A percentile compares a stretch with the other conserved stretches of the same genome.
Conservation (phyloP, 352 stramenopile species). For the Globisporangium abappressorium region DNA sequence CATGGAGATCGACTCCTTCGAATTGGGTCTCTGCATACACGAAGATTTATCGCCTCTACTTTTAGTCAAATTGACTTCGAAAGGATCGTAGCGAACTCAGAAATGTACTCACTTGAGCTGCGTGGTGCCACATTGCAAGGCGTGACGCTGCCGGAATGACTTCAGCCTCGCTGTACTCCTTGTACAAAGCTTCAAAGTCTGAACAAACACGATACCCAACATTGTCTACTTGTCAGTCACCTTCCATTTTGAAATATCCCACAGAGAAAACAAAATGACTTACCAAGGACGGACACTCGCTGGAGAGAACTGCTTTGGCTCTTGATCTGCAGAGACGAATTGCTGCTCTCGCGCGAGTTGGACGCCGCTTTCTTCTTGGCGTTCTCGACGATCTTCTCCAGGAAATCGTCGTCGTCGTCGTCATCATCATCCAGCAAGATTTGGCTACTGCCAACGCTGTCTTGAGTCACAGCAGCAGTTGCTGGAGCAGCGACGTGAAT, state of each 20-base stretch:
- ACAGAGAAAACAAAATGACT: neutral
- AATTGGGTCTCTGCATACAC: constrained; percentile 10
- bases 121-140: constrained; percentile 54
- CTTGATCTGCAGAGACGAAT: constrained; percentile 60
- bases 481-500: constrained; percentile 7
- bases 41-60: neutral
- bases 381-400: constrained; percentile 61
- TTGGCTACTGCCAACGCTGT: constrained; percentile 9
- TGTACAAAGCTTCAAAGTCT: constrained; percentile 33
- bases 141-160: constrained; percentile 36
- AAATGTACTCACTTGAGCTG: constrained; percentile 30
- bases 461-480: neutral
- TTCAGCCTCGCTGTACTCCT: constrained; percentile 38
- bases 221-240: neutral
- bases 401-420: constrained; percentile 35
- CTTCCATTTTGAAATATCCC: neutral
- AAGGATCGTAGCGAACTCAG: neutral
- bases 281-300: constrained; percentile 17
- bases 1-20: constrained; percentile 57
- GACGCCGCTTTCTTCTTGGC: constrained; percentile 36
- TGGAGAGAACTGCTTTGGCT: constrained; percentile 39
- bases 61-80: neutral
- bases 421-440: constrained; percentile 41
- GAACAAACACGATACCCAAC: neutral
- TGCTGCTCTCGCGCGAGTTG: constrained; percentile 55